phyloP scores from a whole-genome alignment of 345 rosid genomes.

The Litchi chinensis region DNA sequence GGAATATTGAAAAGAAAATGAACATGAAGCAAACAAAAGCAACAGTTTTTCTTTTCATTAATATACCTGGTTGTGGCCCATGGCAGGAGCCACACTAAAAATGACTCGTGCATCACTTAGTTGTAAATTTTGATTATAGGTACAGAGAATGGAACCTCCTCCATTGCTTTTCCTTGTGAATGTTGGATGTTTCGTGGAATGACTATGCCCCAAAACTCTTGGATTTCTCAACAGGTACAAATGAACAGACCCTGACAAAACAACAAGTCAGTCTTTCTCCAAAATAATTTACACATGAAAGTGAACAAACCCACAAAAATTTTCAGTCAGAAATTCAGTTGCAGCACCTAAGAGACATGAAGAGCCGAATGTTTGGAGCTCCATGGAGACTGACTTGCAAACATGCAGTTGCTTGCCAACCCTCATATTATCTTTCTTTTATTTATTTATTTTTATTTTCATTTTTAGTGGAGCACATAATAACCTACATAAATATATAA shows the following conservation, averaged over 20 bases:
- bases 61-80: slow-evolving; percentile 87
- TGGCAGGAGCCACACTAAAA: slow-evolving; percentile 75
- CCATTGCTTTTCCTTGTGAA: slow-evolving; percentile 19
- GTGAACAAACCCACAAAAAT: neutral
- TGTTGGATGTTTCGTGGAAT: slow-evolving; percentile 13
- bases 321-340: neutral
- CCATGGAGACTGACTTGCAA: slow-evolving; percentile 22
- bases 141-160: slow-evolving; percentile 37
- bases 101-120: slow-evolving; percentile 60
- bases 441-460: no score
- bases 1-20: neutral
- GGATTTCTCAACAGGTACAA: slow-evolving; percentile 25
- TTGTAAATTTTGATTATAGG: slow-evolving; percentile 31
- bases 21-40: neutral
- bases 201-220: slow-evolving; percentile 2
- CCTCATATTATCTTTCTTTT: no score
- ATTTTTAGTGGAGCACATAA: no score
- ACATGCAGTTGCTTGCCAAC: no score
- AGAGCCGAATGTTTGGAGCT: slow-evolving; percentile 33
- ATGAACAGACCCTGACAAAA: slow-evolving; percentile 22
- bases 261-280: neutral
- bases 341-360: slow-evolving; percentile 24
- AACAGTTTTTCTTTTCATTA: neutral
- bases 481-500: no score
- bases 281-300: neutral